Percentiles rank a stretch among this genome's conserved stretches.
phyloP scores from a whole-genome alignment of 2,329 filamentous ascomycete genomes.

The Davidsoniella eucalypti region DNA sequence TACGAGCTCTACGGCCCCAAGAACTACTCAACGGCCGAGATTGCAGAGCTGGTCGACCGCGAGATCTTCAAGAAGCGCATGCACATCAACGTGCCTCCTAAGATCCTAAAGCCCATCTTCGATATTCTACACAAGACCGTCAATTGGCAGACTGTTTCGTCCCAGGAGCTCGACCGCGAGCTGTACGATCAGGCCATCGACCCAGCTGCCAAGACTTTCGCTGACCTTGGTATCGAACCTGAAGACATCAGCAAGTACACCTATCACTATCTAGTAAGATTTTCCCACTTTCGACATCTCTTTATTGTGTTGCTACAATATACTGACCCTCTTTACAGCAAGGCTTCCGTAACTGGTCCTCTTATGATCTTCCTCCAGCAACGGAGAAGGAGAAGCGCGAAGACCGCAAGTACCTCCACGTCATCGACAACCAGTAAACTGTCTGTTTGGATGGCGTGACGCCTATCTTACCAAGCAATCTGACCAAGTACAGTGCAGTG shows the following conservation, averaged over 20 bases:
- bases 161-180: conserved; percentile 79
- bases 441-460: conserved; percentile 5
- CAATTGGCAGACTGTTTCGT: conserved; percentile 77
- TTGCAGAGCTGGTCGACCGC: conserved; percentile 71
- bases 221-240: conserved; percentile 79
- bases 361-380: conserved; percentile 85
- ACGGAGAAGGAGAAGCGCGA: conserved; percentile 89
- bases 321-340: conserved; percentile 39
- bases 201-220: conserved; percentile 81
- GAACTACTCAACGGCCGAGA: conserved; percentile 77
- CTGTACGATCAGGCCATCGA: conserved; percentile 90
- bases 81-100: conserved; percentile 82
- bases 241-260: conserved; percentile 73
- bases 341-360: conserved; percentile 74
- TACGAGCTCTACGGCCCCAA: conserved; percentile 90
- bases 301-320: background rate
- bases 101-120: conserved; percentile 58
- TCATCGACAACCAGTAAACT: conserved; percentile 66
- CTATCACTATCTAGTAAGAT: conserved; percentile 79
- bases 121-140: conserved; percentile 61
- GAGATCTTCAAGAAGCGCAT: conserved; percentile 83
- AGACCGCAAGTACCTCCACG: conserved; percentile 93
- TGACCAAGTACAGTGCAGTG: conserved; percentile 8
- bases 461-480: background rate
- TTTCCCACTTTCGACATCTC: background rate